These are phyloP conservation scores for Euphorbia tirucalli DNA, from an alignment of 345 rosid species.

Conservation along the genomic window DNA sequence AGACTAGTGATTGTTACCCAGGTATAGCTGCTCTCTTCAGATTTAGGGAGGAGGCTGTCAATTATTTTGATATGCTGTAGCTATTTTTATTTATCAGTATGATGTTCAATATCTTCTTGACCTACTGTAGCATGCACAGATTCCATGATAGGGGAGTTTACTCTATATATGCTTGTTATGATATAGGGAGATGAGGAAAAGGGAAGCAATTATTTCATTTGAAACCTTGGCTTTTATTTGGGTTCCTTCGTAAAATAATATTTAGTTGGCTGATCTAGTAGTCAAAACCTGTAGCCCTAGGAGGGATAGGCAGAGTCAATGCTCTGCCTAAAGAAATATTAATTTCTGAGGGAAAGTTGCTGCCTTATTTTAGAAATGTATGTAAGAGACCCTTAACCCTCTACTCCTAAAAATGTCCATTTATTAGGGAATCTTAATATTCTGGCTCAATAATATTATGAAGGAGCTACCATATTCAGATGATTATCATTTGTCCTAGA, in stretches of 20 bases:
- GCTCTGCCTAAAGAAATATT: not conserved
- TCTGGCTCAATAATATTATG: not conserved
- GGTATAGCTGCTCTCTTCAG: slow-evolving; percentile 38
- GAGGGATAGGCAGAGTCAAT: not conserved
- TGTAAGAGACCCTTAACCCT: not conserved
- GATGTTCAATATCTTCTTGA: not conserved
- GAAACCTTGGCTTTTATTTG: no score
- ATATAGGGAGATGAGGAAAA: not conserved
- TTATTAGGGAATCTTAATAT: not conserved
- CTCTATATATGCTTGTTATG: not conserved
- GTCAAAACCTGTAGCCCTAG: no score
- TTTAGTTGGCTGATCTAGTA: no score
- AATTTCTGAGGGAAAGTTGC: not conserved
- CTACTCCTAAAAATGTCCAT: not conserved
- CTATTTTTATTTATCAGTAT: not conserved
- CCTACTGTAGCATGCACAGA: not conserved
- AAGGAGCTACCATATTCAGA: not conserved
- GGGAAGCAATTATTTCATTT: not conserved
- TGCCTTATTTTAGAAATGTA: not conserved
- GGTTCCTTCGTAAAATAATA: no score
- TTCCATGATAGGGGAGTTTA: not conserved
- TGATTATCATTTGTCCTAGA: no score
- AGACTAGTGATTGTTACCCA: slow-evolving; percentile 95
- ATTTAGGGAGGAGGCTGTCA: not conserved
- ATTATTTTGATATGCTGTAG: not conserved